Evolutionary conservation across 352 stramenopile genomes (phyloP).

Genomic region (Plasmopara muralis): DNA sequence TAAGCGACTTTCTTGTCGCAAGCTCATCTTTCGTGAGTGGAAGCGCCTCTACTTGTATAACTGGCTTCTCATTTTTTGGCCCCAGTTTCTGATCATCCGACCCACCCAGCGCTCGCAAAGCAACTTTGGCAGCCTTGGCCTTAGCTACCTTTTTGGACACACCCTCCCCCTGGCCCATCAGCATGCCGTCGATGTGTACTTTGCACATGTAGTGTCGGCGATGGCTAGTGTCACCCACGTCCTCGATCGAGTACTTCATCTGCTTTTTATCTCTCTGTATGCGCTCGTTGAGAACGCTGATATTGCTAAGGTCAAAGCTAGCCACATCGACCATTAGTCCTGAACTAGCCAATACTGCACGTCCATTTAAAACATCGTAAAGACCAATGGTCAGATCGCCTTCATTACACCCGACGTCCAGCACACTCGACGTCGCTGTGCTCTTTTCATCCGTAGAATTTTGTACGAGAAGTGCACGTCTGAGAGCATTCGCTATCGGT

Average conservation of each 20-base stretch:
- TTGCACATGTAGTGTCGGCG: constrained; percentile 58
- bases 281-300: constrained; percentile 60
- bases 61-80: constrained; percentile 5
- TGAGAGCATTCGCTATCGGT: constrained; percentile 33
- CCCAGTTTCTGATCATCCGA: constrained; percentile 9
- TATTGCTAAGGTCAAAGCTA: constrained; percentile 48
- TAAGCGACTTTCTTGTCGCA: constrained; percentile 32
- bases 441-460: constrained; percentile 3
- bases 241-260: constrained; percentile 51
- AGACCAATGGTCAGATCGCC: constrained; percentile 68
- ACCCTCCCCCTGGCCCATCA: constrained; percentile 43
- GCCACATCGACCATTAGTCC: constrained; percentile 26
- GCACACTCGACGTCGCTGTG: constrained; percentile 29
- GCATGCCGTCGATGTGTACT: constrained; percentile 42
- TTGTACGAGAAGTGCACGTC: constrained; percentile 31
- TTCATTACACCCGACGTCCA: constrained; percentile 85
- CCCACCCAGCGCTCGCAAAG: constrained; percentile 22
- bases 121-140: constrained; percentile 54
- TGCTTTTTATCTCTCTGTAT: constrained; percentile 59
- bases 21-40: constrained; percentile 21
- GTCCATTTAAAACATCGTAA: constrained; percentile 51
- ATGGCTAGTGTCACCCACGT: constrained; percentile 48
- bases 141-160: constrained; percentile 82
- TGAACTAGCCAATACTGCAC: constrained; percentile 4
- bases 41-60: constrained; percentile 7